These are phyloP conservation scores for Aegilops umbellulata DNA, from an alignment of 176 grass and related monocot species.

Conservation along the genomic window DNA sequence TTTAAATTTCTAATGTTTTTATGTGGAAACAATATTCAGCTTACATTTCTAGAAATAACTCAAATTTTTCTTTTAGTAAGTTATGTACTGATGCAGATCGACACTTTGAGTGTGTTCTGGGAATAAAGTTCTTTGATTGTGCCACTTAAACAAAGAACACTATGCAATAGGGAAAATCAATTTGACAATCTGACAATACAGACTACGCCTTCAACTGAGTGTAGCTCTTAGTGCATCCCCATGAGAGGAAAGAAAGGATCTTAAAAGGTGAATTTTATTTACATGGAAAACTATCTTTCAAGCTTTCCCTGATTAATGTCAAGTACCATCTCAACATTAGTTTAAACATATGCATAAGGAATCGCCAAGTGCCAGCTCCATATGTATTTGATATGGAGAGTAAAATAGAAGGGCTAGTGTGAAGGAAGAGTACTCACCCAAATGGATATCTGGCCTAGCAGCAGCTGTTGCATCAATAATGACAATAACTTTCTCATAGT, in stretches of 20 bases:
- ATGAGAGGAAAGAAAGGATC: background rate
- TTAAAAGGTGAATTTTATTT: background rate
- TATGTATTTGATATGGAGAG: background rate
- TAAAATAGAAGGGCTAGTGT: background rate
- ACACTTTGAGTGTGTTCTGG: background rate
- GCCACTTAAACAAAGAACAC: background rate
- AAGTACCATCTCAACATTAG: background rate
- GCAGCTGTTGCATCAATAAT: constrained; percentile 92
- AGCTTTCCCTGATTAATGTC: background rate
- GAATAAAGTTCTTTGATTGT: background rate
- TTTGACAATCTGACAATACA: background rate
- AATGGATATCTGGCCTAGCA: constrained; percentile 79
- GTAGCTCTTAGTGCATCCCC: background rate
- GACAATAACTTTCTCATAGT: constrained; percentile 73
- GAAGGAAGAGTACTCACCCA: constrained; percentile 46
- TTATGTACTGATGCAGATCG: background rate
- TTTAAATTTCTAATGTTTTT: background rate
- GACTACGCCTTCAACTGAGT: background rate
- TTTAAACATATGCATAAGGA: constrained; percentile 7
- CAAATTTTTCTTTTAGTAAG: background rate
- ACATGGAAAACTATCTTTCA: background rate
- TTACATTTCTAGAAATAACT: background rate
- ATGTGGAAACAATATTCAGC: background rate
- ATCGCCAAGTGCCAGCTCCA: background rate
- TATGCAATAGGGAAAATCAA: background rate